Conservation (phyloP, 352 stramenopile species). For the Aphanomyces astaci region DNA sequence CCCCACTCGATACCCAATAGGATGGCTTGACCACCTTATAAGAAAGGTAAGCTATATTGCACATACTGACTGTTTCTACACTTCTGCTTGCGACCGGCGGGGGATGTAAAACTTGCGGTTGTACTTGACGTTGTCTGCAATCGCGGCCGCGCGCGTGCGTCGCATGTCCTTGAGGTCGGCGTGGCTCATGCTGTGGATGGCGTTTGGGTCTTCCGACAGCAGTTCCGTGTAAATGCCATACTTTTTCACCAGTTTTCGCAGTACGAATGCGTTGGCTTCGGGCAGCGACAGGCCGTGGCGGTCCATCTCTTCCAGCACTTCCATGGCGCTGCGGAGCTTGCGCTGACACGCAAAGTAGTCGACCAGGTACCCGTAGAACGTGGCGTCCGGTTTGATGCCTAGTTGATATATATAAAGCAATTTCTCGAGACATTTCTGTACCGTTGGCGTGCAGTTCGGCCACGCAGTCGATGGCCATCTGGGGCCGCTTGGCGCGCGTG, state of each 20-base stretch:
- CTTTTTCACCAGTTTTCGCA: conserved; percentile 50
- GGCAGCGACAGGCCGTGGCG: conserved; percentile 38
- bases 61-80: too few species aligned
- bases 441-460: conserved; percentile 32
- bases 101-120: conserved; percentile 48
- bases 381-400: conserved; percentile 44
- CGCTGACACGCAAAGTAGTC: conserved; percentile 66
- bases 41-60: too few species aligned
- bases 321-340: conserved; percentile 50
- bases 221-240: conserved; percentile 71
- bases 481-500: conserved; percentile 50
- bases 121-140: conserved; percentile 67
- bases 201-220: conserved; percentile 66
- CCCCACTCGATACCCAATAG: too few species aligned
- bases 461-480: conserved; percentile 43
- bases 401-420: not conserved
- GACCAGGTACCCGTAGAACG: conserved; percentile 59
- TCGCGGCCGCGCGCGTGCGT: conserved; percentile 55
- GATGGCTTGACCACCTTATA: too few species aligned
- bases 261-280: conserved; percentile 65
- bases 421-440: too few species aligned
- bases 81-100: not conserved
- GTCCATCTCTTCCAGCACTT: conserved; percentile 56
- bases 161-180: conserved; percentile 58
- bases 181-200: conserved; percentile 56